These are phyloP conservation scores for Elongisporangium anandrum DNA, from an alignment of 352 stramenopile genomes.

Conservation along the genomic window DNA sequence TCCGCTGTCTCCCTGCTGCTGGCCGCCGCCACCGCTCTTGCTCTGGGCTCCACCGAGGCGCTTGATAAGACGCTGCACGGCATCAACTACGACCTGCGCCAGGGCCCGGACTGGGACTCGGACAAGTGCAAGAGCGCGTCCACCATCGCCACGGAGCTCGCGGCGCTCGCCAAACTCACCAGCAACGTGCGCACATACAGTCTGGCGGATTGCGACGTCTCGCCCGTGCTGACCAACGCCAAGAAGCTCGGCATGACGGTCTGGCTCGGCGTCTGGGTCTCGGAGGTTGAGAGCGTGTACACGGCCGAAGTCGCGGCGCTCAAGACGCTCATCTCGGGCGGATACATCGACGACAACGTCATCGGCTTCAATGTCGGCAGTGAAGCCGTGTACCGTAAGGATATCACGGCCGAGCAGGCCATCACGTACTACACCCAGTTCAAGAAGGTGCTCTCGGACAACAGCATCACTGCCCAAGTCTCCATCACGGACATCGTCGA, in stretches of 20 bases:
- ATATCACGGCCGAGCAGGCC: slow-evolving; percentile 65
- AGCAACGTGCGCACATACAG: slow-evolving; percentile 80
- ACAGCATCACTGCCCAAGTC: slow-evolving; percentile 52
- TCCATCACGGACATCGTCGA: slow-evolving; percentile 84
- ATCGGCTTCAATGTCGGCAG: slow-evolving; percentile 84
- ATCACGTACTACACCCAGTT: slow-evolving; percentile 74
- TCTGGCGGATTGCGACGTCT: slow-evolving; percentile 72
- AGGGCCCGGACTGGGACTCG: slow-evolving; percentile 73
- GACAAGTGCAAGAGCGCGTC: slow-evolving; percentile 67
- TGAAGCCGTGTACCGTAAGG: slow-evolving; percentile 73
- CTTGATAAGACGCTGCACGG: slow-evolving; percentile 75
- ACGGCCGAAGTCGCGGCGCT: slow-evolving; percentile 58
- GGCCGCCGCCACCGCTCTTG: slow-evolving; percentile 22
- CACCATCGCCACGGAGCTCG: slow-evolving; percentile 69
- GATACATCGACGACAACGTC: slow-evolving; percentile 72
- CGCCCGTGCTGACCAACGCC: slow-evolving; percentile 57
- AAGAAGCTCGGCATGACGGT: slow-evolving; percentile 69
- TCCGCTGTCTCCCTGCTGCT: slow-evolving; percentile 21
- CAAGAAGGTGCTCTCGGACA: slow-evolving; percentile 58
- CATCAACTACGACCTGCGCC: slow-evolving; percentile 81
- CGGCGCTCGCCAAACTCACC: slow-evolving; percentile 55
- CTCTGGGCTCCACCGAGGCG: slow-evolving; percentile 28
- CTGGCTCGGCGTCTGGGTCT: slow-evolving; percentile 83
- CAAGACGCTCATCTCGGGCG: slow-evolving; percentile 51
- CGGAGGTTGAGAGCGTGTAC: slow-evolving; percentile 55